phyloP scores from a whole-genome alignment of 768 basidiomycete genomes.

The Pisolithus albus region DNA sequence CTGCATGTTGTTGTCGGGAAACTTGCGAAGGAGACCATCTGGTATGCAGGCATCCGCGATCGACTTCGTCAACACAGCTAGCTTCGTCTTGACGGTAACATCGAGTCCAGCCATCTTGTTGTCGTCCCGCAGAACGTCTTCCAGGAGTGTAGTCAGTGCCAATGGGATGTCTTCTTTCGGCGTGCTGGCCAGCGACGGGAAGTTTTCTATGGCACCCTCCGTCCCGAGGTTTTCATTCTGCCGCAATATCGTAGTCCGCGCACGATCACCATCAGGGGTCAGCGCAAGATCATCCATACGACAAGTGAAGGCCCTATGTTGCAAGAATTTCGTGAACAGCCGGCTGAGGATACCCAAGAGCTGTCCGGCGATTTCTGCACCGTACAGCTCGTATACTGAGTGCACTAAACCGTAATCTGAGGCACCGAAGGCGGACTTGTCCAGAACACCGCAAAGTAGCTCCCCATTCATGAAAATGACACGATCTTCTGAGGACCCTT shows the following conservation, averaged over 20 bases:
- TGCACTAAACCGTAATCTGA: constrained; percentile 95
- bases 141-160: constrained; percentile 62
- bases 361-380: constrained; percentile 80
- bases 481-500: constrained; percentile 72
- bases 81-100: constrained; percentile 79
- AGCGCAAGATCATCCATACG: constrained; percentile 97
- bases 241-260: constrained; percentile 60
- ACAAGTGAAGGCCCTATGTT: constrained; percentile 96
- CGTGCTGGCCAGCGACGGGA: constrained; percentile 60
- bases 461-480: constrained; percentile 92
- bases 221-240: constrained; percentile 70
- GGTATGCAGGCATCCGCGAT: constrained; percentile 89
- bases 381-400: constrained; percentile 94
- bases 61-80: constrained; percentile 81
- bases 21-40: constrained; percentile 78
- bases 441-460: constrained; percentile 86
- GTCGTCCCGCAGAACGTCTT: constrained; percentile 92
- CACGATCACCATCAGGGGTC: constrained; percentile 71
- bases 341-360: constrained; percentile 91
- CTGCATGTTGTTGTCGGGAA: constrained; percentile 99
- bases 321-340: constrained; percentile 93
- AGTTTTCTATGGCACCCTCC: constrained; percentile 84
- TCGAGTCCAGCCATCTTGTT: constrained; percentile 97
- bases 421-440: constrained; percentile 97
- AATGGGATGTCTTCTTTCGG: constrained; percentile 47